A percentile compares a stretch with the other conserved stretches of the same genome.
phyloP scores from a whole-genome alignment of 2,329 filamentous ascomycete species.

The Aspergillus sp. region DNA sequence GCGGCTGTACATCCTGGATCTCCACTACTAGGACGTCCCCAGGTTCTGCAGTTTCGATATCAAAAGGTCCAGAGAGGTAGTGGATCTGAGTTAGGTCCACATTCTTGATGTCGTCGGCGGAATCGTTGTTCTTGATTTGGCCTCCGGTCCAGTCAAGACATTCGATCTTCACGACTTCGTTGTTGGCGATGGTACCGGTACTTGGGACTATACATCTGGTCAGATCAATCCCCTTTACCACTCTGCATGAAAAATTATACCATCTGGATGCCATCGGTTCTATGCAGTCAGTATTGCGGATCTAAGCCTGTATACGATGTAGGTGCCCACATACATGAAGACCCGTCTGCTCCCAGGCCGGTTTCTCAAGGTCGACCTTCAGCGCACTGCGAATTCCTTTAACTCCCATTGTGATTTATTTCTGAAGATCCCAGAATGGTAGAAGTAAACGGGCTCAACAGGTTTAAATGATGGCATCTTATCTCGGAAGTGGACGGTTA shows the following conservation, averaged over 20 bases:
- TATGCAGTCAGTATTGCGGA: constrained; percentile 24
- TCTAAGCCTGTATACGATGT: background rate
- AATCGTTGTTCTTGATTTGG: constrained; percentile 82
- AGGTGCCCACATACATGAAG: constrained; percentile 54
- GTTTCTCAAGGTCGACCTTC: constrained; percentile 64
- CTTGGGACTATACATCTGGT: constrained; percentile 56
- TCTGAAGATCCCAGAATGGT: background rate
- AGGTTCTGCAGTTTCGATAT: constrained; percentile 73
- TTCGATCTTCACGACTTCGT: constrained; percentile 87
- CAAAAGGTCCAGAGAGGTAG: constrained; percentile 83
- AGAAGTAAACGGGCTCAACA: background rate
- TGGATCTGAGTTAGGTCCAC: constrained; percentile 79
- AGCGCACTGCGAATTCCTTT: constrained; percentile 58
- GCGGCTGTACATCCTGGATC: constrained; percentile 87
- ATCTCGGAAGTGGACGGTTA: background rate
- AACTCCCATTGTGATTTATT: constrained; percentile 24
- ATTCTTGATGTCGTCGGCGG: constrained; percentile 76
- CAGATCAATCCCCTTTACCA: too few relatives aligned
- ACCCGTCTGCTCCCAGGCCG: constrained; percentile 59
- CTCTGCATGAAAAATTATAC: constrained; percentile 40
- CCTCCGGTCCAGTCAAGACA: constrained; percentile 73
- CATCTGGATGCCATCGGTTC: constrained; percentile 92
- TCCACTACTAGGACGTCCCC: constrained; percentile 80
- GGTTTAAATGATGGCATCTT: background rate
- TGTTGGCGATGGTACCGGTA: constrained; percentile 64